Evolutionary conservation across 176 grass and related monocot species (phyloP).

Genomic region (Aegilops umbellulata): DNA sequence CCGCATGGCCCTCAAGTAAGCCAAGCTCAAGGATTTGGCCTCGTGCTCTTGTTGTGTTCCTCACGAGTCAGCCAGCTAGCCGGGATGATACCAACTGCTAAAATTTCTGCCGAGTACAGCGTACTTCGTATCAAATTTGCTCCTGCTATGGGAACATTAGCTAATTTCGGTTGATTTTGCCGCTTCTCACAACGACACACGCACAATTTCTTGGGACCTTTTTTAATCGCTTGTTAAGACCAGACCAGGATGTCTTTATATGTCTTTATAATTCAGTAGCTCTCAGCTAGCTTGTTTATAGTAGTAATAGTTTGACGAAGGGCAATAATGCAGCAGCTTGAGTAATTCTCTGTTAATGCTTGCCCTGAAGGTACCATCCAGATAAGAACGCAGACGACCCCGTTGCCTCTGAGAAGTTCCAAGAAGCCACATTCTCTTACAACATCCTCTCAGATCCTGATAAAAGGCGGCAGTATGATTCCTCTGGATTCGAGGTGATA

Average conservation of each 20-base stretch:
- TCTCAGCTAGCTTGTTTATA: neutral
- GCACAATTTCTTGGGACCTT: neutral
- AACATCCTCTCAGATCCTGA: conserved; percentile 96
- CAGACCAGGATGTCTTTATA: neutral
- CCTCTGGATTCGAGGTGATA: conserved; percentile 89
- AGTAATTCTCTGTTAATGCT: neutral
- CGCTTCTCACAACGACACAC: neutral
- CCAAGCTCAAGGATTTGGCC: conserved; percentile 31
- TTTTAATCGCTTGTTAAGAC: conserved; percentile 6
- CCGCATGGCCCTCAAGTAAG: conserved; percentile 98
- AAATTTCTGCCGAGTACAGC: neutral
- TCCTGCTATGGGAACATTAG: neutral
- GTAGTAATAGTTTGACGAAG: neutral
- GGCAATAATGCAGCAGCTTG: neutral
- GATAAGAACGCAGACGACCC: conserved; percentile 98
- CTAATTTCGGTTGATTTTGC: neutral
- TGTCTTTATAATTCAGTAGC: neutral
- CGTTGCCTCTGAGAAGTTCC: conserved; percentile 81
- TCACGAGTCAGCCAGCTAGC: neutral
- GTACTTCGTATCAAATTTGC: neutral
- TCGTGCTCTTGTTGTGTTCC: neutral
- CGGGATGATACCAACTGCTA: neutral
- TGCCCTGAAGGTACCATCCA: conserved; percentile 73
- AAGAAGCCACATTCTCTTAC: conserved; percentile 99
- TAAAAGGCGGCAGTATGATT: conserved; percentile 83